Evolutionary conservation across 2,329 filamentous ascomycete genomes (phyloP).

Genomic region (Xylaria sp.): DNA sequence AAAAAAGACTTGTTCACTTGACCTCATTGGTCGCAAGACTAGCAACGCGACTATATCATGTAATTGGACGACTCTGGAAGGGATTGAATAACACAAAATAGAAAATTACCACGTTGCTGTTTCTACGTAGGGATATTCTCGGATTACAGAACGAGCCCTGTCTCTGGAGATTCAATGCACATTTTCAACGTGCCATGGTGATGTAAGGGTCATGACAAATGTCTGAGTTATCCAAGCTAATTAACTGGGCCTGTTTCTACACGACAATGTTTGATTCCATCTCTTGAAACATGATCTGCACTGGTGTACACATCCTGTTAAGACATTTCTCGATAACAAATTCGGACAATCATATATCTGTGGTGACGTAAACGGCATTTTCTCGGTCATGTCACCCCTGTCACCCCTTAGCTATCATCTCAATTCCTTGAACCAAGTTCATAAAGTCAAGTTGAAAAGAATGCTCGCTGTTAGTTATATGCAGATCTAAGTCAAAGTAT

Average conservation of each 20-base stretch:
- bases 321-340: neutral
- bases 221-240: neutral
- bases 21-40: no score
- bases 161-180: neutral
- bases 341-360: neutral
- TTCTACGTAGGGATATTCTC: neutral
- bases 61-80: neutral
- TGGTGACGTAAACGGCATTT: neutral
- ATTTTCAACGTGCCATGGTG: neutral
- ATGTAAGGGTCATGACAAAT: neutral
- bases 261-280: neutral
- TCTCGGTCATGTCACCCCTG: no score
- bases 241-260: neutral
- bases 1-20: no score
- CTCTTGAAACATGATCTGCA: neutral
- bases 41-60: no score
- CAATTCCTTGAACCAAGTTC: neutral
- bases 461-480: slow-evolving; percentile 7
- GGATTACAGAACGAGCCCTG: neutral
- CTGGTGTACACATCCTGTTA: neutral
- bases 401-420: neutral
- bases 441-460: neutral
- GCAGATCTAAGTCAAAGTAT: slow-evolving; percentile 19
- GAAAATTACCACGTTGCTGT: neutral
- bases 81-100: neutral